Evolutionary conservation across 2,329 filamentous ascomycete species (phyloP), one percentile per base, ranked within the genome.

Genomic region (Monosporascus sp.): DNA sequence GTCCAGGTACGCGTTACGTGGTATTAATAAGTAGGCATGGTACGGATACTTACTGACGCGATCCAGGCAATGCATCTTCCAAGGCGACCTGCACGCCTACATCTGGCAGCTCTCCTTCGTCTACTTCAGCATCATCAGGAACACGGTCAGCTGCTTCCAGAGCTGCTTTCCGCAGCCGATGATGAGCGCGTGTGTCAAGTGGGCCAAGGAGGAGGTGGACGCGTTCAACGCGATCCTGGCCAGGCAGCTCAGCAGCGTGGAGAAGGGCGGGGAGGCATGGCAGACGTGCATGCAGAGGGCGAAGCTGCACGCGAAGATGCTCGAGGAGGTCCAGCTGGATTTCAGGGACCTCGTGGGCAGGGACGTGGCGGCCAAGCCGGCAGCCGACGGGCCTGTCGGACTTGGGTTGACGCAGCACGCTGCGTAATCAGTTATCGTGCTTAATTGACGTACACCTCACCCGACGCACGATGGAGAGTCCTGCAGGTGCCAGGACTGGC

Each of bases 201-300:
- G 94, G 94, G 92, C 91, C n/a, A 97, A 97, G 71, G 88, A 94
- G 62, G 86, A 96, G 67, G 84, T 97, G 1, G 92, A 97, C 62
- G 85, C 85, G 2, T 97, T 97, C 76, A 97, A 97, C 64, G 79
- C 79, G 46, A 84, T 94, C 49, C 76, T 99, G 38, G 83, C 81
- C 37, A 79, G 93, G 54, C 94, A 97, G 72, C 75, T 99, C 56
- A 95, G 90, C 71, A 91, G 89, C 66, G 88, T 94, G 2, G 87
- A 95, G 55, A 80, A 78, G 48, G 85, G 81, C n/a, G 87, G 87
- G 15, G 79, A 83, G 45, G 80, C 89, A 1, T 97, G 90, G 89
- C 81, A 81, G 50, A 82, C 89, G 64, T 97, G 94, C 71, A 85
- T 97, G 75, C 83, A 87, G 44, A 81, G 88, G 59, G 90, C 93